Percentiles rank a stretch among this genome's conserved stretches.
These are phyloP conservation scores for Lathyrus aphaca DNA, from an alignment of 306 rosid genomes.

Conservation along the genomic window DNA sequence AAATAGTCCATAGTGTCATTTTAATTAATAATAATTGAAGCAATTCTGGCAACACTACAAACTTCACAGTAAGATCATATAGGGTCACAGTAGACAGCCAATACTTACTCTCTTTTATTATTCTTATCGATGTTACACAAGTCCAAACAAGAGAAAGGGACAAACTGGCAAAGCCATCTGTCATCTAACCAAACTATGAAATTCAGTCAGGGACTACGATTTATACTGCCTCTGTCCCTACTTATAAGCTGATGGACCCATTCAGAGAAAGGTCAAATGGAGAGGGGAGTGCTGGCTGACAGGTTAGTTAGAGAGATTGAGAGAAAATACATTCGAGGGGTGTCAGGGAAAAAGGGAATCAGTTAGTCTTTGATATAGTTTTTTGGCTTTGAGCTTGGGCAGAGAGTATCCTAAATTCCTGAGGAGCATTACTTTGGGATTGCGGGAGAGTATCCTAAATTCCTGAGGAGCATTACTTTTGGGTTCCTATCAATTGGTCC, in stretches of 20 bases:
- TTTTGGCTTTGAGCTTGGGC: not conserved
- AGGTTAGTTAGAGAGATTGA: not conserved
- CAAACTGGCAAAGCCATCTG: conserved; percentile 9
- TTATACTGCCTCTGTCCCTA: not conserved
- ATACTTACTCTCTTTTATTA: not conserved
- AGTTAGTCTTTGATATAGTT: not conserved
- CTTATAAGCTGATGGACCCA: not conserved
- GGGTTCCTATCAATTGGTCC: not conserved
- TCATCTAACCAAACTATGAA: not conserved
- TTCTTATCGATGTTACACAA: not conserved
- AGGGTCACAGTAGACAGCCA: not conserved
- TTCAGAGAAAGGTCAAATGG: not conserved
- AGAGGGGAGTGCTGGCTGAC: not conserved
- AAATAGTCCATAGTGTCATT: not conserved
- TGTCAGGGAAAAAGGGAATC: not conserved
- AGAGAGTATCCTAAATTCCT: not conserved
- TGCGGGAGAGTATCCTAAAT: not conserved
- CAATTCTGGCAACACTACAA: not conserved
- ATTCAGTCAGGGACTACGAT: not conserved
- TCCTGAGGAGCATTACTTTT: too few relatives aligned
- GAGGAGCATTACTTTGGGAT: not conserved
- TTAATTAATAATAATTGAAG: not conserved
- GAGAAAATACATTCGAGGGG: not conserved
- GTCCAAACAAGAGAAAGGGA: not conserved
- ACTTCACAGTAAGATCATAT: not conserved